Evolutionary conservation across 2,329 filamentous ascomycete species (phyloP), one percentile per base, ranked within the genome.

Genomic region (Cadophora sp.): DNA sequence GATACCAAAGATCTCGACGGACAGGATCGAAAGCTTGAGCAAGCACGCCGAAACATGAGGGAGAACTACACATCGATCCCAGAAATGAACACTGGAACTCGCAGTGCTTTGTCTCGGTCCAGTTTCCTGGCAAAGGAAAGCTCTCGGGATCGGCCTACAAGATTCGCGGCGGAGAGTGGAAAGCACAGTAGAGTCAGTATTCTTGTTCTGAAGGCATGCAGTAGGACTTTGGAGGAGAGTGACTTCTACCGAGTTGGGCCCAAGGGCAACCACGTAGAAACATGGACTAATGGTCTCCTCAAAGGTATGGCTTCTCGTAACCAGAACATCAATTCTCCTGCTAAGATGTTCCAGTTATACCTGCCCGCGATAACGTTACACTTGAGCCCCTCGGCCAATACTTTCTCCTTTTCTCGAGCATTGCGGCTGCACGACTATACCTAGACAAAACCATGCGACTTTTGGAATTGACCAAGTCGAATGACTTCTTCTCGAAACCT

Each of bases 221-320:
- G 86, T 73, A 84, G 83, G 66, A 84, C 86, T 24, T 83, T 94
- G 53, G 82, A 83, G 24, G 86, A 90, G 73, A 86, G 85, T 72
- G 92, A 95, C 80, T 94, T 95, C 79, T 84, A 87, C 71, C 89
- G 91, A 65, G 79, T 94, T 22, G 84, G 88, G 5, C 85, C 85
- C 1, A 86, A 84, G 73, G 87, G 88, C 56, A 79, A 82, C 64
- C 88, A 92, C 73, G 85, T 94, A 40, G 87, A 91, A 69, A 85
- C 85, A 50, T 94, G 92, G 91, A 83, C 86, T 11, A 84, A 83
- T 65, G 87, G 87, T 31, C 88, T 93, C 67, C 79, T 83, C 48
- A 86, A 88, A 79, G 82, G 86, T 86, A 78, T 55, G 73, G 64
- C 19, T 24, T 22, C 26, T 43, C 7, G n/a, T 12, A n/a, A 19